Evolutionary conservation across 768 basidiomycete species (phyloP), one percentile per base, ranked within the genome.

Genomic region (Mycena sanguinolenta): DNA sequence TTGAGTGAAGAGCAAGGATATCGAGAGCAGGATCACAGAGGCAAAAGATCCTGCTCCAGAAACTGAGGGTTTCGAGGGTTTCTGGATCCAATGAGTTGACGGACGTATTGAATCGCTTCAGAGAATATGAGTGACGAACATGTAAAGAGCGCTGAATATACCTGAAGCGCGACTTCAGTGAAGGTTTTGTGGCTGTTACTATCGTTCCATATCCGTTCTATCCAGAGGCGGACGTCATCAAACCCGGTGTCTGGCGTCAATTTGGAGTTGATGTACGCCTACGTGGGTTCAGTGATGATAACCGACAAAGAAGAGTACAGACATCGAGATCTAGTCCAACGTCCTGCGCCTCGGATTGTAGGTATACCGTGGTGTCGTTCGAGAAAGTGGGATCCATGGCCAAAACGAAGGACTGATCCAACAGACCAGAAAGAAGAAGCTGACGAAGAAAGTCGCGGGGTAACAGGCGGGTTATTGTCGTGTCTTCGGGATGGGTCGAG

Each of bases 11-110:
- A 10, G 92, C 87, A 52, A 95, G 73, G 54, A 93, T 86, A 74
- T 95, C 93, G 23, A 95, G 79, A 0, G 88, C 87, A 27, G 79
- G 78, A 69, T 91, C 89, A 62, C 89, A 84, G 17, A 84, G 81
- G 71, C 88, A 90, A 13, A 95, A 84, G 25, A 90, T 77, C 77
- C 88, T 90, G 77, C 91, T 93, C n/a, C 93, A 80, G 73, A 89
- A 87, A 60, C 93, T 89, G 49, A 95, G 81, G 19, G 88, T 79
- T 77, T 95, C 93, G 46, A 95, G 81, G 17, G 88, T 79, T 76
- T 95, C 93, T 6, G 92, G 84, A 68, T 95, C 92, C 39, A 87
- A 80, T 23, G 85, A 80, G 32, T 81, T 81, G 12, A 87, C 82
- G 27, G 88, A 83, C 10, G 82, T 78, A n/a, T 82, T 79, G 74